Conservation (phyloP, 495 filamentous ascomycete genomes). For the Acidiella bohemica region DNA sequence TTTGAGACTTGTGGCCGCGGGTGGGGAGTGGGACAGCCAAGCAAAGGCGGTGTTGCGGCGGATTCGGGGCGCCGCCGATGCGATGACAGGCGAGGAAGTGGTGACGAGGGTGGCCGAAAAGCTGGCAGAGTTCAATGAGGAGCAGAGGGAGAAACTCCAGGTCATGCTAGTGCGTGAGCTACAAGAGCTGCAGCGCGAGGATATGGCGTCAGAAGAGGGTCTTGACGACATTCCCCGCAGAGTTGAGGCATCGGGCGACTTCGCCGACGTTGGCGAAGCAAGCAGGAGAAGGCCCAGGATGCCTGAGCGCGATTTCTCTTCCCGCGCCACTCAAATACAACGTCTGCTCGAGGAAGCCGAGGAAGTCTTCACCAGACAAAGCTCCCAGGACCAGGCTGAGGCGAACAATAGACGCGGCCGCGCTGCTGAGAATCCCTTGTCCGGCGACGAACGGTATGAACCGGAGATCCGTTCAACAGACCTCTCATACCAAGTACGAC, state of each 20-base stretch:
- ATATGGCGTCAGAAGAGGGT: background rate
- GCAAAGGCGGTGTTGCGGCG: background rate
- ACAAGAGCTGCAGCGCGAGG: background rate
- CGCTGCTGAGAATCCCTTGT: background rate
- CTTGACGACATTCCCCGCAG: background rate
- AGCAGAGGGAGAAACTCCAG: constrained; percentile 7
- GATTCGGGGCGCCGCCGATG: background rate
- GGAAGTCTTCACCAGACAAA: background rate
- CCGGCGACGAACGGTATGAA: background rate
- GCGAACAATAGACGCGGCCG: background rate
- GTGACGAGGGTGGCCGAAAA: constrained; percentile 2
- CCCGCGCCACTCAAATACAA: constrained; percentile 26
- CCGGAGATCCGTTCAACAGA: background rate
- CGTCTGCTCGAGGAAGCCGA: constrained; percentile 24
- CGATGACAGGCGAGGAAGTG: background rate
- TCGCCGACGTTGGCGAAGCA: background rate
- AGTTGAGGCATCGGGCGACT: too few species aligned
- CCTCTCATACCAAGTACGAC: too few species aligned
- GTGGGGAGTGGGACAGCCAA: background rate
- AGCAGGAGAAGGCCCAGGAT: constrained; percentile 21
- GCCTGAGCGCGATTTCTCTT: constrained; percentile 24
- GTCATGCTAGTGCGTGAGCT: background rate
- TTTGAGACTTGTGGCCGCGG: too few species aligned
- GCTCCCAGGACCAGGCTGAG: background rate
- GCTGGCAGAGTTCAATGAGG: background rate